Base-by-base conservation (phyloP, 352 stramenopile species). In the Globisporangium solare region DNA sequence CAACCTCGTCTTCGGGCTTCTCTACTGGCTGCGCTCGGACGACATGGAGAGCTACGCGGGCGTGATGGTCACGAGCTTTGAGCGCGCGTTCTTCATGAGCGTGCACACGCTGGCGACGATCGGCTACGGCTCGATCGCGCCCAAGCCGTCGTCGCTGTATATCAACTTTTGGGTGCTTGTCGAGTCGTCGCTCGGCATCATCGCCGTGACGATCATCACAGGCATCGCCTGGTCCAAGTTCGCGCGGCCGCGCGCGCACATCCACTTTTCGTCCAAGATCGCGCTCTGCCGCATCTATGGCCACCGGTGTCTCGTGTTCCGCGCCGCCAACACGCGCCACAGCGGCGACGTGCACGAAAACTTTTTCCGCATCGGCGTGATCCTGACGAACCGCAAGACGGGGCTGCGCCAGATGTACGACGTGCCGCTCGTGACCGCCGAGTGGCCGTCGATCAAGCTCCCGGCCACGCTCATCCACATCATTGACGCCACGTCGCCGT, bases 211-310 rank as follows among this genome's bases (percentile, higher is more conserved):
- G n/a, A 92, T 94, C 62, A 87, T 92, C 61, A 91, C 83, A 17
- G 83, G 83, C 57, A 94, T 94, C 21, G 77, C 77, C 2, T 94
- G 83, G 83, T 89, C 83, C 35, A 94, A 94, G 63, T 94, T 94
- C 60, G 83, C 83, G 22, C 70, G 81, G 32, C 81, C 83, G 2
- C 70, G 80, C 40, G 83, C 83, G 8, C 83, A 94, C 58, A 91
- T 94, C 54, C 77, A 91, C 54, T 94, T 94, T 31, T 94, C 83
- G 45, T 75, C 67, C 8, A 68, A 81, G 39, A 77, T 94, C 50
- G 69, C 78, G 8, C 72, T 92, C 49, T 76, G 79, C 1, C 75
- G 67, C 47, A 87, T 92, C 53, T 88, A 88, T 47, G 81, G 81
- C 3, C 81, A 90, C 39, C 76, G 81, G 6, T 92, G 81, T 41